Base-by-base conservation (phyloP, 495 filamentous ascomycete genomes). In the Penicillium ucsense region DNA sequence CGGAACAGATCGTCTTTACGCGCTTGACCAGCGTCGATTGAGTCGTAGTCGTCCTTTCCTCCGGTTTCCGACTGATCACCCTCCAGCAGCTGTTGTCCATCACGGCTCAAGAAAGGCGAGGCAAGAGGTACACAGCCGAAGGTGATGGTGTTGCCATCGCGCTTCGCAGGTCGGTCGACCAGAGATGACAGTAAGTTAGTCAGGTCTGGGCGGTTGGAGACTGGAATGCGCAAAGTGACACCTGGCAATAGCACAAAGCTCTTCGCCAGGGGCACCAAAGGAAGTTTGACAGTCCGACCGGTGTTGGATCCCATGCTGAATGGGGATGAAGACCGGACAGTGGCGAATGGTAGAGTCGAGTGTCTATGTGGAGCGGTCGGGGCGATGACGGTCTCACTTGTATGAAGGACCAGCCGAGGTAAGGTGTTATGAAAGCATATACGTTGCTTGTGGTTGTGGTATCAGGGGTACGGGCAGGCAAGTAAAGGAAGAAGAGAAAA, bases 61-160 rank as follows among this genome's bases (percentile, higher is more conserved):
- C 63, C 53, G 29, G 64, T 62, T 33, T 74, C 67, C 10, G 64
- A 47, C 28, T 50, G 52, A 42, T 65, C 76, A 46, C 74, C 71
- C 46, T 80, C 73, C 38, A 89, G 72, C 32, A 92, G 74, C 42
- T 77, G 73, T 64, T 88, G 81, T 46, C 88, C 88, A 53, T 84
- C 76, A 31, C 71, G 71, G 46, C 78, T 81, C 28, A 94, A 67
- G 11, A 81, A 69, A 10, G 82, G 79, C 8, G 85, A 89, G 45
- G 71, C 78, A 45, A 94, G 73, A 34, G 89, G 89, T 52, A 94
- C 76, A 65, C 89, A 95, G 49, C 82, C 84, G 52, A 95, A 80
- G 35, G 82, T 80, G 49, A 92, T 78, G 46, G 76, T 63, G 49
- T 77, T 79, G 41, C 74, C 74, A 53, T 83, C 82, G 6, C 80